phyloP scores from a whole-genome alignment of 768 basidiomycete genomes.

The Lentinula guzmanii region DNA sequence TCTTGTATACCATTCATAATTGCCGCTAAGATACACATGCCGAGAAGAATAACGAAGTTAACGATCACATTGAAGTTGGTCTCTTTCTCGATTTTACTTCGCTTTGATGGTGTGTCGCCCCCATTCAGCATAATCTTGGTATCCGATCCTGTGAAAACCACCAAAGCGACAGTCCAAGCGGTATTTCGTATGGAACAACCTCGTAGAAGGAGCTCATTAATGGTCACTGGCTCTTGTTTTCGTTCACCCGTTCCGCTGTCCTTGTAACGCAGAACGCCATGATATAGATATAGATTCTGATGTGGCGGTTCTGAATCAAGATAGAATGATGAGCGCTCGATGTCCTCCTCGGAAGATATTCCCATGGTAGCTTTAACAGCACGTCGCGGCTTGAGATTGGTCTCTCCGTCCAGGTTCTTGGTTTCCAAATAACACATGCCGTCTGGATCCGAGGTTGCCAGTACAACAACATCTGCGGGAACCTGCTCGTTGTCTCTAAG shows the following conservation, averaged over 20 bases:
- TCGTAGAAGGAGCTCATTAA: constrained; percentile 90
- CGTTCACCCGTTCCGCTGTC: constrained; percentile 44
- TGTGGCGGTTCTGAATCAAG: constrained; percentile 93
- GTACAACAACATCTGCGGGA: constrained; percentile 90
- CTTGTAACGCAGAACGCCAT: constrained; percentile 75
- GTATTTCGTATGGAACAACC: constrained; percentile 91
- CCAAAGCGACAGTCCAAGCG: constrained; percentile 88
- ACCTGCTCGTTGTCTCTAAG: constrained; percentile 93
- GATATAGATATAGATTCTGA: constrained; percentile 89
- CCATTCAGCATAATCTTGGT: constrained; percentile 92
- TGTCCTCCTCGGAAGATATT: constrained; percentile 81
- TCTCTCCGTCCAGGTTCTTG: constrained; percentile 97
- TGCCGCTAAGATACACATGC: constrained; percentile 73
- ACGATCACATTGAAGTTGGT: constrained; percentile 97
- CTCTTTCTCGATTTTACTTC: constrained; percentile 96
- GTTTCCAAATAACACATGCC: constrained; percentile 95
- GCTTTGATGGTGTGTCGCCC: constrained; percentile 92
- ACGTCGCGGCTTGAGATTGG: constrained; percentile 86
- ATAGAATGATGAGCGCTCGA: constrained; percentile 80
- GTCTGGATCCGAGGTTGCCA: constrained; percentile 88
- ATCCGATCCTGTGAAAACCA: constrained; percentile 89
- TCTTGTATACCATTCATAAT: constrained; percentile 75
- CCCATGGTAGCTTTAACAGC: constrained; percentile 69
- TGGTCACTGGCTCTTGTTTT: constrained; percentile 68
- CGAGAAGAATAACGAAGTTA: constrained; percentile 76